Evolutionary conservation across 192 early-diverging fungal species (phyloP), one percentile per base, ranked within the genome.

Genomic region (Linnemannia hyalina): DNA sequence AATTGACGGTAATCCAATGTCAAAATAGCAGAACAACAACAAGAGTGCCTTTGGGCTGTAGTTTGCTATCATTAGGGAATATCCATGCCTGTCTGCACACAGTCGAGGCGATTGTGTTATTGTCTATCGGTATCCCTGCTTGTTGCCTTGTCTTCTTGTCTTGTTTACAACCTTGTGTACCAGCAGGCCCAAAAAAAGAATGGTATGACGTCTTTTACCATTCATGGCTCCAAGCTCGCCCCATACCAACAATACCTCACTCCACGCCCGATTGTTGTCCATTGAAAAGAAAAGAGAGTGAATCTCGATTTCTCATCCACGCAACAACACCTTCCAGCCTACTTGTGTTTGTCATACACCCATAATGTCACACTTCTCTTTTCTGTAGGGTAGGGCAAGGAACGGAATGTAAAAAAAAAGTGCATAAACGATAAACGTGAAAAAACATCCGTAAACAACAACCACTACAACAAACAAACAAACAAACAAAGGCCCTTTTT

Each of bases 401-500:
- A 29, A 65, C 60, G 60, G 29, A 65, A 26, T 11, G 60, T 52
- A 55, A 55, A 55, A 54, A n/a, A n/a, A 55, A 55, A 60, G 60
- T 65, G 57, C 57, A 63, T 63, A 63, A 29, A 63, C 7, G n/a
- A 9, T 42, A 42, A 42, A 42, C 5, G 42, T 44, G 29, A 65
- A 4, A 65, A 65, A 65, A 32, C 60, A 65, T 65, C 60, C 57
- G 57, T 60, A 60, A 60, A 60, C 57, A 57, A 57, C 23, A 60
- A 60, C 22, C 49, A 22, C 15, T 20, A 20, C 49, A 52, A 52
- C 49, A 52, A 18, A 49, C 15, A 49, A 52, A 52, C 49, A 52
- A 11, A 65, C 10, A 65, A 65, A 63, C 6, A 23, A 26, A 26
- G 23, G n/a, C n/a, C 23, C 5, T 63, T 63, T 29, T 29, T 63